Evolutionary conservation across 208 protist genomes (phyloP).

Genomic region (Acanthamoeba castellanii): DNA sequence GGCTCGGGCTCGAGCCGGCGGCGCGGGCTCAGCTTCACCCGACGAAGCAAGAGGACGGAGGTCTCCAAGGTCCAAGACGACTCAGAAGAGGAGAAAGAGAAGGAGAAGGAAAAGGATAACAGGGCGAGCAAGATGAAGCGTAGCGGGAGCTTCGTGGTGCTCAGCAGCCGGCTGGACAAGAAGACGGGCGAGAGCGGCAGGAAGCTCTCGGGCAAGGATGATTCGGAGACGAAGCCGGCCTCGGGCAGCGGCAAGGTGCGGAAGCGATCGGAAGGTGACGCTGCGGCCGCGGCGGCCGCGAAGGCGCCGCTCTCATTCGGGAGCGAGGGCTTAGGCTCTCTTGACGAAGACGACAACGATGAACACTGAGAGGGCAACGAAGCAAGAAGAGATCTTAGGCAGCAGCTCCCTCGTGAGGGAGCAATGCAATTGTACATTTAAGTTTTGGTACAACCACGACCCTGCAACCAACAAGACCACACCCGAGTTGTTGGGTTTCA

Average conservation of each 20-base stretch:
- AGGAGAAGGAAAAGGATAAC: background rate
- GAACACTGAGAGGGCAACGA: background rate
- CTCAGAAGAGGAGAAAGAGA: background rate
- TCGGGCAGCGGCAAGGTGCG: background rate
- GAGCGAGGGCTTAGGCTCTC: background rate
- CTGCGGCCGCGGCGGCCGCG: background rate
- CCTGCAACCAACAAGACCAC: no score
- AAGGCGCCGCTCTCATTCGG: background rate
- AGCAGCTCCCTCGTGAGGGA: background rate
- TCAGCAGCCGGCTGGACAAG: conserved; percentile 13
- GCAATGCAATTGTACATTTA: background rate
- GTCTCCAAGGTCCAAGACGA: background rate
- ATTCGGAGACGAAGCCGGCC: background rate
- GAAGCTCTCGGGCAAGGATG: background rate
- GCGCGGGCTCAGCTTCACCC: conserved; percentile 16
- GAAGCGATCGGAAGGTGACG: background rate
- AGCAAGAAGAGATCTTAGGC: background rate
- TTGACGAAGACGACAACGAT: background rate
- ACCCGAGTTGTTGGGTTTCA: background rate
- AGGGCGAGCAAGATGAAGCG: conserved; percentile 5
- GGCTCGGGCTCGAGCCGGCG: background rate
- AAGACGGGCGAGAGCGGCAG: background rate
- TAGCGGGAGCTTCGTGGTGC: background rate
- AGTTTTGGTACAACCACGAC: background rate
- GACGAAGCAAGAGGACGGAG: background rate